Conservation (phyloP, 169 alveolate species). For the Cryptosporidium parvum region DNA sequence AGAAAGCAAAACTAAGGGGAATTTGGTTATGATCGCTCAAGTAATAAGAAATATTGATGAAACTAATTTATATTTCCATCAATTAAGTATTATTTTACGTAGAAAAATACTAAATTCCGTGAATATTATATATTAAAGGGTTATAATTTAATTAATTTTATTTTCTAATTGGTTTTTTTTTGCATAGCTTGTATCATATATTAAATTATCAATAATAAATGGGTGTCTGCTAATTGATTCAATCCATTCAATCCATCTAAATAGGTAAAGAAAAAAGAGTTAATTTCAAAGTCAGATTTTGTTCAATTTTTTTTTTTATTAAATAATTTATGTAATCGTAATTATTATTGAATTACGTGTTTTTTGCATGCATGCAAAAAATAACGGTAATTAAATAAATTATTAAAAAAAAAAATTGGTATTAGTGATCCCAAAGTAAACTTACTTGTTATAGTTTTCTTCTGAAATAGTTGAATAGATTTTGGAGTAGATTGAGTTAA, state of each 20-base stretch:
- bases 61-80: constrained; percentile 33
- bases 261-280: no score
- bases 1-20: neutral
- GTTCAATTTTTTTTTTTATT: neutral
- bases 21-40: neutral
- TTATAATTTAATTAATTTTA: neutral
- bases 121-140: neutral
- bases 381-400: neutral
- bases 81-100: constrained; percentile 58
- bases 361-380: constrained; percentile 14
- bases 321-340: neutral
- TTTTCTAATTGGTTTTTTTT: neutral
- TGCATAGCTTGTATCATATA: constrained; percentile 34
- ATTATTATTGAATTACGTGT: neutral
- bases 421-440: neutral
- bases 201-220: constrained; percentile 51
- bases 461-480: neutral
- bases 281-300: neutral
- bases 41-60: constrained; percentile 12
- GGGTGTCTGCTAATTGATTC: constrained; percentile 67
- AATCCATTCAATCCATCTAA: constrained; percentile 72
- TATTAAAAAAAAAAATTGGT: neutral
- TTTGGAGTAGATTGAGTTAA: constrained; percentile 10
- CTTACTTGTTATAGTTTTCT: constrained; percentile 44
- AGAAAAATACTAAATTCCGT: constrained; percentile 30